Conservation (phyloP, 192 early-diverging fungal species). For the Mortierella hygrophila region DNA sequence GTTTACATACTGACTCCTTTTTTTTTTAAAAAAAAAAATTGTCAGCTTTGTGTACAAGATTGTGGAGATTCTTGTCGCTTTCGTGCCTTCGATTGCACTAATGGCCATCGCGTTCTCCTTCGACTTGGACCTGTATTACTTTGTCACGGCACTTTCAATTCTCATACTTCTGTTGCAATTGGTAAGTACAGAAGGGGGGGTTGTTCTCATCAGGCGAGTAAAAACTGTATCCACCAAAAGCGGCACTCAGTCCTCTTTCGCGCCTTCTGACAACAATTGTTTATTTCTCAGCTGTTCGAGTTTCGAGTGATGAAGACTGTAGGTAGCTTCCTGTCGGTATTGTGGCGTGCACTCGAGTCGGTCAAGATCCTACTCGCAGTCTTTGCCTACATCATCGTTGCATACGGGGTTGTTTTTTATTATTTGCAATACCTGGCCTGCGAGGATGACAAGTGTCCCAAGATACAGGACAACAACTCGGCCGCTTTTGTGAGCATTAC, state of each 20-base stretch:
- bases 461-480: too few species aligned
- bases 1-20: too few species aligned
- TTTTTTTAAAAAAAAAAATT: too few species aligned
- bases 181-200: background rate
- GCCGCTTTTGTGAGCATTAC: too few species aligned
- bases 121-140: background rate
- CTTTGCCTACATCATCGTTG: background rate
- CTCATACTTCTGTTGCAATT: background rate
- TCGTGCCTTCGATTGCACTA: background rate
- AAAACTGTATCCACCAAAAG: background rate
- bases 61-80: background rate
- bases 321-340: background rate
- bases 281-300: background rate
- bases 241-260: background rate
- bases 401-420: background rate
- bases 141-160: background rate
- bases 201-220: background rate
- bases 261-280: background rate
- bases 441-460: too few species aligned
- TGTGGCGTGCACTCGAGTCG: background rate
- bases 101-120: background rate
- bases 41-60: background rate
- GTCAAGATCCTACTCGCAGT: background rate
- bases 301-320: background rate
- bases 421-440: too few species aligned